Base-by-base conservation (phyloP, 176 grass and related monocot genomes). In the Aegilops speltoides region DNA sequence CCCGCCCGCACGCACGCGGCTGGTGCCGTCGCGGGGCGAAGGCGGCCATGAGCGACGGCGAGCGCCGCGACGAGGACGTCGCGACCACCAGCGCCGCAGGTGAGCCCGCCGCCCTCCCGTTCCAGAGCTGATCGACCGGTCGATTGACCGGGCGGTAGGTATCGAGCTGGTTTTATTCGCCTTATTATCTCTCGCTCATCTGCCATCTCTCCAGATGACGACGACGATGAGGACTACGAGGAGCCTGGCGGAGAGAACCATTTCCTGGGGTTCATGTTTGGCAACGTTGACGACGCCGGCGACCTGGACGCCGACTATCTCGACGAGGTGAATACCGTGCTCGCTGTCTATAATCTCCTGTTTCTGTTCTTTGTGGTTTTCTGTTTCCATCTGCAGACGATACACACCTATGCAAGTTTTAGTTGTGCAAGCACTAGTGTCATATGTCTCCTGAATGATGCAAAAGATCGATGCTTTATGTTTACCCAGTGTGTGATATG, bases 231-330 rank as follows among this genome's bases (percentile, higher is more conserved):
- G 33, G 91, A 98, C 40, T 96, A 98, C 79, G 97, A 96, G 82
- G 97, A 98, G 34, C 76, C 78, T 67, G 81, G 88, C 66, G 88
- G 88, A 63, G 91, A 85, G 77, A 98, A 94, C 72, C 92, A 79
- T 59, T 88, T 98, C 56, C 82, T 98, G 64, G 97, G 97, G 25
- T 98, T 98, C 86, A 98, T 98, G 97, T 96, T 98, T 24, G 97
- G 97, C 76, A 98, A 98, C 79, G 93, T 98, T 62, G 97, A 98
- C 86, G 93, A 98, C 64, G 90, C 94, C 15, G 97, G 97, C 41
- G 97, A 94, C 84, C 86, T 98, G 69, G 97, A 98, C 79, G 92
- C 86, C n/a, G 97, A 98, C 69, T 98, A 98, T 87, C 97, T 98
- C 80, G 97, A 98, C 45, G 91, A 95, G 94, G 97, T 98, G 89